Evolutionary conservation across 2,329 filamentous ascomycete genomes (phyloP).

Genomic region (Cercospora sp.): DNA sequence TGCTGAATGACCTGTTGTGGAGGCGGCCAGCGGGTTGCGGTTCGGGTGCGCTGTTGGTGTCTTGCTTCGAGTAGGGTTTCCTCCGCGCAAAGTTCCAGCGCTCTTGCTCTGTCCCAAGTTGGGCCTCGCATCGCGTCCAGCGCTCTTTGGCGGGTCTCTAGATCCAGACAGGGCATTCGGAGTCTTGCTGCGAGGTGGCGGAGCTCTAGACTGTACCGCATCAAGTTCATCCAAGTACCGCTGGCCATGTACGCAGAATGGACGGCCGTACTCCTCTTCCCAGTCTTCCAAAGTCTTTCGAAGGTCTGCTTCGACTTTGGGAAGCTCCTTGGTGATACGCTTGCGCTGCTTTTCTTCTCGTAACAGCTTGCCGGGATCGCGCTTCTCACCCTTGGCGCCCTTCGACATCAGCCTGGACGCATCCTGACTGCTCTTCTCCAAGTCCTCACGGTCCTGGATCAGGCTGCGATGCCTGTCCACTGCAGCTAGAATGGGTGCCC

Average conservation of each 20-base stretch:
- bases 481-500: constrained; percentile 76
- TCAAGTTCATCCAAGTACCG: constrained; percentile 86
- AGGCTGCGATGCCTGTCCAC: constrained; percentile 82
- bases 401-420: constrained; percentile 89
- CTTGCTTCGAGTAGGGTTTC: constrained; percentile 46
- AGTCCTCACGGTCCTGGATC: constrained; percentile 80
- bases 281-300: constrained; percentile 77
- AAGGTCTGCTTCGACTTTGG: constrained; percentile 85
- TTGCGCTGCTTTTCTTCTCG: constrained; percentile 99
- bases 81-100: constrained; percentile 45
- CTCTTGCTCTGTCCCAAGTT: constrained; percentile 33
- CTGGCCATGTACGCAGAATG: constrained; percentile 90
- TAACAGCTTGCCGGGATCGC: constrained; percentile 89
- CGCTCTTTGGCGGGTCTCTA: constrained; percentile 36
- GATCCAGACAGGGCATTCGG: constrained; percentile 48
- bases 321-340: constrained; percentile 91
- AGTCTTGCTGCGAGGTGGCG: constrained; percentile 64
- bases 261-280: constrained; percentile 91
- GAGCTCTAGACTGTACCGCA: constrained; percentile 58
- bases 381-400: constrained; percentile 87
- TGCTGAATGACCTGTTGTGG: constrained; percentile 39
- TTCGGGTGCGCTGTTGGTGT: constrained; percentile 45
- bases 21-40: constrained; percentile 34
- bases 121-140: constrained; percentile 24
- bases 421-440: constrained; percentile 89